These are phyloP conservation scores for Psidium guajava DNA, from an alignment of 345 rosid genomes.

Conservation along the genomic window DNA sequence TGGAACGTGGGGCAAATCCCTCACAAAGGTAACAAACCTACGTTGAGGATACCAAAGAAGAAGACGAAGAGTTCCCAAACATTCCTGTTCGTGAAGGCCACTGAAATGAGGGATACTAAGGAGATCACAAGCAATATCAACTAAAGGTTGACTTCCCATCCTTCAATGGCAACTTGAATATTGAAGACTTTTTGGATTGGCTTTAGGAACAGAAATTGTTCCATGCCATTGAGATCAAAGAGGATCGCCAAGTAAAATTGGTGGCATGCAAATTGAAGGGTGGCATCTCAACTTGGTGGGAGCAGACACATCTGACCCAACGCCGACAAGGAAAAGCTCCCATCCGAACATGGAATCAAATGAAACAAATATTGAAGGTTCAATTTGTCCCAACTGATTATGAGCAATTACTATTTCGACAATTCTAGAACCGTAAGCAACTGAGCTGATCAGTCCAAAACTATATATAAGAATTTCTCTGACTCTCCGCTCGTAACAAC, in stretches of 20 bases:
- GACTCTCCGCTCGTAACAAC: not conserved
- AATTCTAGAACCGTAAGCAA: not conserved
- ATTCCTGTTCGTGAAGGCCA: not conserved
- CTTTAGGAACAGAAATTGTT: not conserved
- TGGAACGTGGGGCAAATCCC: not conserved
- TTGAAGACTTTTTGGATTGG: not conserved
- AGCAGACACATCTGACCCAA: not conserved
- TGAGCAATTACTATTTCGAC: not conserved
- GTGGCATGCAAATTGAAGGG: not conserved
- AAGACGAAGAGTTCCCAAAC: not conserved
- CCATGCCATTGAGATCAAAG: not conserved
- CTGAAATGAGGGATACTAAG: fast-evolving
- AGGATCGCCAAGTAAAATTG: not conserved
- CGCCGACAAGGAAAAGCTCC: not conserved
- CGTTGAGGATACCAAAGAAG: not conserved
- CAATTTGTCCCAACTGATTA: not conserved
- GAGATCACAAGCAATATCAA: not conserved
- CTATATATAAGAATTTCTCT: not conserved
- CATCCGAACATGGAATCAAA: not conserved
- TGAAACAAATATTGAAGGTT: not conserved
- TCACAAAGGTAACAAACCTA: not conserved
- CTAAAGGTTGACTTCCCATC: not conserved
- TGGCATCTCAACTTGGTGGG: not conserved
- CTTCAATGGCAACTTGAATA: not conserved
- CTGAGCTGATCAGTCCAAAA: not conserved